Base-by-base conservation (phyloP, 2,329 filamentous ascomycete species). In the Aureobasidium lini region DNA sequence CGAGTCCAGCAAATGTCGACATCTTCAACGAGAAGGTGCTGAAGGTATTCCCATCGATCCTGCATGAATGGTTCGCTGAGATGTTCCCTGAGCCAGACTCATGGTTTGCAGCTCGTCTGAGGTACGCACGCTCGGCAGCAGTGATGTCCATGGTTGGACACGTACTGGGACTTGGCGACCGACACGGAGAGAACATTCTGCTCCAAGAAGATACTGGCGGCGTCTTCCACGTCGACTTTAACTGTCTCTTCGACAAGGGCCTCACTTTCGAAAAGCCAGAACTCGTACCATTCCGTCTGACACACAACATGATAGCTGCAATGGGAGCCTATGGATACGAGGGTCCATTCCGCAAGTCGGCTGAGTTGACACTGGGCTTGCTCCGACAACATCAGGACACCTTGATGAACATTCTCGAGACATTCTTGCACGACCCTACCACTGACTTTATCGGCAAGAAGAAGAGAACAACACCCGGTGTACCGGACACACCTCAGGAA, bases 61-160 rank as follows among this genome's bases (percentile, higher is more conserved):
- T 99, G 60, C 88, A 95, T 64, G 83, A 92, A 64, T 99, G 94
- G 94, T 99, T 99, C 72, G 84, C 94, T 18, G 89, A 95, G 66
- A 90, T 91, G 66, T 99, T 96, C 70, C 91, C 94, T 0, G 91
- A 95, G 69, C 92, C 95, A 4, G 89, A 90, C 11, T 81, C 87
- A 1, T 99, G 94, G 94, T 95, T 99, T 72, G 83, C 85, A 2
- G 92, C 93, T 9, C 84, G 94, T 7, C 80, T 97, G 46, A 84
- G 86, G 48, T 99, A 97, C 74, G 95, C 94, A 2, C 85, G 94
- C 4, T 95, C 94, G 1, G 93, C 89, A 68, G 94, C 95, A 10
- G 94, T 99, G 65, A 99, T 99, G 92, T 96, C 91, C n/a, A 99
- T 99, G 84, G 90, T 96, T 4, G 94, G 94, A 52, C 95, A 95